Evolutionary conservation across 176 grass and related monocot genomes (phyloP).

Genomic region (Paspalum vaginatum): DNA sequence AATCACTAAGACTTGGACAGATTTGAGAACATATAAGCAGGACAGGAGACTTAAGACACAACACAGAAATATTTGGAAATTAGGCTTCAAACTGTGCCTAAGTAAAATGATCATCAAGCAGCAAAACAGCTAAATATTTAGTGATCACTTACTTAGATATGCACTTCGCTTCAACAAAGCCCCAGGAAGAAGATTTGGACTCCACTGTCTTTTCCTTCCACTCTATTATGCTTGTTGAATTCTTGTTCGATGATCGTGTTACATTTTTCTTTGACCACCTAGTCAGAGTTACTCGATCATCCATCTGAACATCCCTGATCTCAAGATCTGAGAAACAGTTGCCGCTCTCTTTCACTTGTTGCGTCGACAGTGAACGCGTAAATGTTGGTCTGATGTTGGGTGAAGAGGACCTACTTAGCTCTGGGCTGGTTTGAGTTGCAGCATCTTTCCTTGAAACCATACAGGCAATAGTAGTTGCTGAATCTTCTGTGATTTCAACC

Average conservation of each 20-base stretch:
- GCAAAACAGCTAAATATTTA: constrained; percentile 24
- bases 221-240: constrained; percentile 69
- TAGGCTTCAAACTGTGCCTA: not conserved
- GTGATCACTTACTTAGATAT: constrained; percentile 66
- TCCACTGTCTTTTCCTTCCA: constrained; percentile 76
- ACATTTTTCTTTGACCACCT: constrained; percentile 92
- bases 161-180: constrained; percentile 59
- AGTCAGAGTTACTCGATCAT: constrained; percentile 79
- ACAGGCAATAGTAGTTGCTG: constrained; percentile 5
- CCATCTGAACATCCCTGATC: constrained; percentile 87
- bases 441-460: constrained; percentile 61
- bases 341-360: constrained; percentile 56
- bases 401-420: constrained; percentile 64
- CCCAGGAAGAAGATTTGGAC: constrained; percentile 63
- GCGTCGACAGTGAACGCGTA: constrained; percentile 33
- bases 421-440: constrained; percentile 91
- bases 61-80: constrained; percentile 2
- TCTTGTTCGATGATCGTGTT: constrained; percentile 50
- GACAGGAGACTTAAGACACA: not conserved
- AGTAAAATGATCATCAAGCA: constrained; percentile 23
- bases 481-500: constrained; percentile 57
- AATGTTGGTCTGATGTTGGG: constrained; percentile 53
- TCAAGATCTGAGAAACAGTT: constrained; percentile 71
- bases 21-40: constrained; percentile 3
- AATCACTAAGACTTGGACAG: not conserved